These are phyloP conservation scores for Tetrapisispora taiwanensis DNA, from an alignment of 805 yeast genomes.

Conservation along the genomic window DNA sequence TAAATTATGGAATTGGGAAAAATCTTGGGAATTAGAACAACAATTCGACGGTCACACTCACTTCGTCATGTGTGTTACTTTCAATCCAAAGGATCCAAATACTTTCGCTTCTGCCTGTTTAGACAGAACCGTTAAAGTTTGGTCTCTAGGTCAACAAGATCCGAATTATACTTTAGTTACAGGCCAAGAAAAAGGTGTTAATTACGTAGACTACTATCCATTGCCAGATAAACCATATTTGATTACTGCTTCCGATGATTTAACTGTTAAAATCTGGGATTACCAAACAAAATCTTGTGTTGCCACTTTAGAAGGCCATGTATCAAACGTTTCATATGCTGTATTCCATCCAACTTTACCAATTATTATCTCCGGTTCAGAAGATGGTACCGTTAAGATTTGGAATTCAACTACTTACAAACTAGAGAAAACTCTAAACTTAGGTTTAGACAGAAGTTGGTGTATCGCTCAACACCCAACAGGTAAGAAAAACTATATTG, in stretches of 20 bases:
- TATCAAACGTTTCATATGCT: constrained; percentile 92
- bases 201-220: constrained; percentile 94
- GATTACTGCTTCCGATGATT: constrained; percentile 85
- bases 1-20: constrained; percentile 97
- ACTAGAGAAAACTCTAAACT: constrained; percentile 81
- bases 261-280: constrained; percentile 86
- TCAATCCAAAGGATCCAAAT: constrained; percentile 95
- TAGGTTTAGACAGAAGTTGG: constrained; percentile 95
- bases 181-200: constrained; percentile 88
- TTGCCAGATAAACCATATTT: constrained; percentile 95
- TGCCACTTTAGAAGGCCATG: constrained; percentile 88
- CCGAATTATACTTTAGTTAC: constrained; percentile 91
- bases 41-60: constrained; percentile 93
- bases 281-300: constrained; percentile 94
- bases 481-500: constrained; percentile 60
- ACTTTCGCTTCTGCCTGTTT: constrained; percentile 96
- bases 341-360: constrained; percentile 97
- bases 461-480: constrained; percentile 67
- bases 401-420: constrained; percentile 95
- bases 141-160: constrained; percentile 81
- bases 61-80: constrained; percentile 86
- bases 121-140: constrained; percentile 91
- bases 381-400: constrained; percentile 85
- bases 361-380: constrained; percentile 88
- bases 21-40: constrained; percentile 81